Evolutionary conservation across 2,329 filamentous ascomycete species (phyloP).

Genomic region (Beauveria sp.): DNA sequence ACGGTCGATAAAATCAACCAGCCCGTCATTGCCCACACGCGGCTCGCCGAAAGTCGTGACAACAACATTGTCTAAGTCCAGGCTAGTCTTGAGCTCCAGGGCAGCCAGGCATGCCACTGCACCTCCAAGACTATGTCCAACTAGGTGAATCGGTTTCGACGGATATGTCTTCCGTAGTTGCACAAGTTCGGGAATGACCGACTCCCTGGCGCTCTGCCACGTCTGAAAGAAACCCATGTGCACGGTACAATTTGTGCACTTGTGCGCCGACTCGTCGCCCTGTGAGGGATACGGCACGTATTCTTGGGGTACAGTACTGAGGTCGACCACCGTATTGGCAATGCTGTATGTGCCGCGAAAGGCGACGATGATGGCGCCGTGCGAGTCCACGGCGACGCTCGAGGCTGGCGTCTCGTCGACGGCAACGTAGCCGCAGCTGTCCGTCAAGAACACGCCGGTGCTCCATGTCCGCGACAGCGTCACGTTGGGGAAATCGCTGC

Average conservation of each 20-base stretch:
- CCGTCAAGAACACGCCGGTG: constrained; percentile 76
- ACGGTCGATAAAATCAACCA: constrained; percentile 47
- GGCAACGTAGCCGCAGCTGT: constrained; percentile 90
- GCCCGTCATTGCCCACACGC: constrained; percentile 49
- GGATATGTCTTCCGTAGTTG: constrained; percentile 54
- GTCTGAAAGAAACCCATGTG: constrained; percentile 84
- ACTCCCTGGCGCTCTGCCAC: constrained; percentile 67
- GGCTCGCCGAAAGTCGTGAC: constrained; percentile 95
- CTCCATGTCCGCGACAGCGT: constrained; percentile 82
- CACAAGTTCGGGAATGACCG: constrained; percentile 61
- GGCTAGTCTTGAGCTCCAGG: constrained; percentile 64
- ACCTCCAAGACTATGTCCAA: constrained; percentile 88
- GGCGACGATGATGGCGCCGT: constrained; percentile 62
- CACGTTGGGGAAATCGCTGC: constrained; percentile 72
- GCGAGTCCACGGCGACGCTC: constrained; percentile 12
- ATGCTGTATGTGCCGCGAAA: constrained; percentile 95
- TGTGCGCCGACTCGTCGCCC: constrained; percentile 32
- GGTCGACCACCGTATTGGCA: constrained; percentile 81
- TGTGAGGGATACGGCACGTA: constrained; percentile 77
- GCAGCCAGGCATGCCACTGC: constrained; percentile 83
- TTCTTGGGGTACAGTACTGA: constrained; percentile 81
- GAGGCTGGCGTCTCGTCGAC: constrained; percentile 55
- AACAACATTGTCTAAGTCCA: constrained; percentile 65
- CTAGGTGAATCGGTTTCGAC: constrained; percentile 64
- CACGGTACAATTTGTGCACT: constrained; percentile 82